These are phyloP conservation scores for Penicillium polonicum DNA, from an alignment of 2,329 filamentous ascomycete genomes.

Conservation along the genomic window DNA sequence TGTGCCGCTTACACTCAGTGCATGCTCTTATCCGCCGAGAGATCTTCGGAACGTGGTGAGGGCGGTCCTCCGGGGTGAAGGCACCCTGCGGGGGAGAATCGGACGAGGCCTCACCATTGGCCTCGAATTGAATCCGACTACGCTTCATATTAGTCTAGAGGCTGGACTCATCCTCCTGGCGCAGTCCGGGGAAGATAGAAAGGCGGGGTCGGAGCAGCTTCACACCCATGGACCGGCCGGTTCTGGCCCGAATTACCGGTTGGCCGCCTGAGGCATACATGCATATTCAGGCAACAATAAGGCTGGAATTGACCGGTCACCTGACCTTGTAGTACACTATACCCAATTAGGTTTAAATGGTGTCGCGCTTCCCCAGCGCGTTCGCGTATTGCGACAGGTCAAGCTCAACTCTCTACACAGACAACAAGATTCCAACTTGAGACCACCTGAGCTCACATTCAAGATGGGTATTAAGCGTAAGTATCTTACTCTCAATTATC, in stretches of 20 bases:
- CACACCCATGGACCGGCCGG: conserved; percentile 4
- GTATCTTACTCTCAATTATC: conserved; percentile 27
- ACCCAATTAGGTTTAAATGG: conserved; percentile 21
- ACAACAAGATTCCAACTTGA: background rate
- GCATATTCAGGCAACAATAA: conserved; percentile 8
- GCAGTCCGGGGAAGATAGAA: conserved; percentile 22
- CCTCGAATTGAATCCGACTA: conserved; percentile 40
- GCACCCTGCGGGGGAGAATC: conserved; percentile 33
- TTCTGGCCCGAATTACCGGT: conserved; percentile 18
- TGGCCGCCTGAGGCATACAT: conserved; percentile 20
- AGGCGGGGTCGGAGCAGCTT: conserved; percentile 20
- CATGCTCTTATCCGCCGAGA: conserved; percentile 51
- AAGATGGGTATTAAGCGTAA: conserved; percentile 54
- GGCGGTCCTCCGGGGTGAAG: conserved; percentile 31
- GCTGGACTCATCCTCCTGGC: conserved; percentile 23
- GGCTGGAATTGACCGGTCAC: conserved; percentile 15
- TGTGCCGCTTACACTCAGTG: conserved; percentile 55
- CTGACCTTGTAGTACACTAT: conserved; percentile 13
- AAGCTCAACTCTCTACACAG: conserved; percentile 4
- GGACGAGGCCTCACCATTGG: conserved; percentile 38
- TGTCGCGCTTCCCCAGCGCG: conserved; percentile 20
- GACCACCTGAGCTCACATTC: conserved; percentile 1
- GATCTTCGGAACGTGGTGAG: conserved; percentile 42
- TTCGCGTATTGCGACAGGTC: conserved; percentile 12
- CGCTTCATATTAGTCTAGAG: conserved; percentile 35